Base-by-base conservation (phyloP, 768 basidiomycete species). In the Termitomyces sp. region DNA sequence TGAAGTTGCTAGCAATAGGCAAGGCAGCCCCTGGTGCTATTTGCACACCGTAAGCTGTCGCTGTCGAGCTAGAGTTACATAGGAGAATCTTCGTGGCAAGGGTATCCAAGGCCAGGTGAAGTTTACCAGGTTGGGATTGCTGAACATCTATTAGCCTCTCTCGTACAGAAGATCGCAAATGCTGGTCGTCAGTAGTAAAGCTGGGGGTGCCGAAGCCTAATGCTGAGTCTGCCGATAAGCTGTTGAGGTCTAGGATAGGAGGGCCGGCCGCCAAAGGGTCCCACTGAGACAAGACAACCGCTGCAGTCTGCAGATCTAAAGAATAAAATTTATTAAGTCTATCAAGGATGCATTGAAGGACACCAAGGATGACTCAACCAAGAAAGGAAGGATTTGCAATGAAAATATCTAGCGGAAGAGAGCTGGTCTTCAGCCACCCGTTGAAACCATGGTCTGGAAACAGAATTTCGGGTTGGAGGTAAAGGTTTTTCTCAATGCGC, bases 341-440 rank as follows among this genome's bases (percentile, higher is more conserved):
- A 20, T 63, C 52, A 30, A 69, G 65, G 35, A 52, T 22, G 3
- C 66, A 60, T 43, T 66, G 57, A 13, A 52, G 47, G 13, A 64
- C 55, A 5, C 28, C 56, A 65, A 24, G 67, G 47, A 68, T 8
- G 68, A 71, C 20, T 68, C 69, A 22, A 61, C 53, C 54, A 63
- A 67, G 7, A 28, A 70, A 65, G 44, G 7, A 33, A 11, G 43
- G 38, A 40, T 40, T 40, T n/a, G 38, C 38, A 40, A 8, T 5
- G 16, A 40, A 40, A 40, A 40, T 5, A 11, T 40, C 38, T 1
- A 40, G 6, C 16, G 7, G 36, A 70, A 65, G 44, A 13, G 20
- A 6, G 40, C 63, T 68, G 9, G 67, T 68, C 28, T 64, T 68
- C 36, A 71, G 51, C 71, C 70, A 72, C 38, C 70, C 71, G n/a